Evolutionary conservation across 495 filamentous ascomycete species (phyloP), one percentile per base, ranked within the genome.

Genomic region (Aspergillus sparsus): DNA sequence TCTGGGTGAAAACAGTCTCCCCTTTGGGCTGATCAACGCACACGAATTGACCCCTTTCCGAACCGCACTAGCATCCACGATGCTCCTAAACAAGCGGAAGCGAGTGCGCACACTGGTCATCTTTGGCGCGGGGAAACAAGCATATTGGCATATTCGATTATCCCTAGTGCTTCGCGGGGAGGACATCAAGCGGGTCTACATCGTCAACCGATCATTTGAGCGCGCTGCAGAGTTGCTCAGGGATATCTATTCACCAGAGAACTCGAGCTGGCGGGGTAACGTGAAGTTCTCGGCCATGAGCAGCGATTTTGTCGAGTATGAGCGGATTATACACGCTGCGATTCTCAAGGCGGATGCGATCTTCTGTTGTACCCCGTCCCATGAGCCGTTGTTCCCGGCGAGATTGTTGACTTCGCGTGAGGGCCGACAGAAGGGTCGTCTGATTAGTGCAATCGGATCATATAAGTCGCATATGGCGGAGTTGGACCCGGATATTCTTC

Each of bases 121-220:
- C 52, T 97, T 98, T 69, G 94, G 93, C n/a, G 85, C 88, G 11
- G 93, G 93, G 21, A 84, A 87, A 61, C 93, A 97, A 74, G 94
- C 94, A 10, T 91, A 90, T 72, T 98, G 93, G 93, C 92, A 96
- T 71, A 85, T 93, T 53, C 89, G 92, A 0, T 81, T 97, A 11
- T 85, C 91, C 0, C 77, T 98, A 21, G 79, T 91, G 16, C 78
- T 96, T 12, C 85, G 88, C 13, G 87, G 88, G 0, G 61, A 72
- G 12, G 90, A 89, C 6, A 87, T 96, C 64, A 83, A 87, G 60
- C 82, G 87, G 49, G 82, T 97, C 13, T 85, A 88, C 75, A 88
- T 97, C 63, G 82, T 96, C 62, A 93, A 91, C 68, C 84, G 84
- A 47, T 86, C 85, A 8, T 89, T 89, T 66, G 81, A 86, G 1